These are phyloP conservation scores for Veloporphyrellus conicus DNA, from an alignment of 1,284 basidiomycete genomes.

Conservation along the genomic window DNA sequence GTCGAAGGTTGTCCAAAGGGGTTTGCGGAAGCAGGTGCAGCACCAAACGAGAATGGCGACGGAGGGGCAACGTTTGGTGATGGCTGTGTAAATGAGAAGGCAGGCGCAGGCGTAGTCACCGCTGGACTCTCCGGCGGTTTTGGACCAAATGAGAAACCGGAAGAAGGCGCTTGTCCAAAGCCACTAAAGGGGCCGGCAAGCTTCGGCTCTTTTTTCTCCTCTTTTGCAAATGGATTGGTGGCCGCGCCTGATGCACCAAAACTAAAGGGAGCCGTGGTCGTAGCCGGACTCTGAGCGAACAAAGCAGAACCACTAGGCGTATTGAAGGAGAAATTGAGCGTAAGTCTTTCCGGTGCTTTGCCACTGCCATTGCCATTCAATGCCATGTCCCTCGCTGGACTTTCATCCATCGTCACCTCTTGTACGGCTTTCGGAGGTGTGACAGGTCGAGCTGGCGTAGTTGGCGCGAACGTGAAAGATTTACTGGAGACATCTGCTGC, in stretches of 20 bases:
- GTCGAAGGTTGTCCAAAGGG: constrained; percentile 43
- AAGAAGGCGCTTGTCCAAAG: constrained; percentile 30
- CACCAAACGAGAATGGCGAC: constrained; percentile 48
- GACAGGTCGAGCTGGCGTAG: constrained; percentile 34
- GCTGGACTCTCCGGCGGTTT: constrained; percentile 35
- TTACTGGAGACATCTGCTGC: constrained; percentile 31
- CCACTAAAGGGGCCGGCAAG: constrained; percentile 24
- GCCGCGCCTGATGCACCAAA: constrained; percentile 23
- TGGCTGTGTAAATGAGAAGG: constrained; percentile 45
- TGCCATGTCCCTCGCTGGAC: constrained; percentile 53
- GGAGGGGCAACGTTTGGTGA: constrained; percentile 35
- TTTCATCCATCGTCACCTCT: constrained; percentile 68
- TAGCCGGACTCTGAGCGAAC: constrained; percentile 38
- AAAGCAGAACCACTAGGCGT: constrained; percentile 34
- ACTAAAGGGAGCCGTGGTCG: constrained; percentile 30
- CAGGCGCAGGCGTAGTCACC: constrained; percentile 34
- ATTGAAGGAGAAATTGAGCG: constrained; percentile 45
- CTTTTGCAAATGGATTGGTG: constrained; percentile 32
- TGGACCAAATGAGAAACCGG: constrained; percentile 35
- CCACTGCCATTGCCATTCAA: constrained; percentile 28
- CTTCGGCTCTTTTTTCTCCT: constrained; percentile 33
- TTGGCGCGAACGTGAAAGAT: constrained; percentile 31
- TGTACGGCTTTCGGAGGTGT: constrained; percentile 57
- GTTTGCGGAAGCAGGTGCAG: constrained; percentile 33
- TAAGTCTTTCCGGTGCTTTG: constrained; percentile 35